A percentile compares a stretch with the other conserved stretches of the same genome.
Conservation (phyloP, 352 stramenopile genomes). For the Pythium grandisporangium region DNA sequence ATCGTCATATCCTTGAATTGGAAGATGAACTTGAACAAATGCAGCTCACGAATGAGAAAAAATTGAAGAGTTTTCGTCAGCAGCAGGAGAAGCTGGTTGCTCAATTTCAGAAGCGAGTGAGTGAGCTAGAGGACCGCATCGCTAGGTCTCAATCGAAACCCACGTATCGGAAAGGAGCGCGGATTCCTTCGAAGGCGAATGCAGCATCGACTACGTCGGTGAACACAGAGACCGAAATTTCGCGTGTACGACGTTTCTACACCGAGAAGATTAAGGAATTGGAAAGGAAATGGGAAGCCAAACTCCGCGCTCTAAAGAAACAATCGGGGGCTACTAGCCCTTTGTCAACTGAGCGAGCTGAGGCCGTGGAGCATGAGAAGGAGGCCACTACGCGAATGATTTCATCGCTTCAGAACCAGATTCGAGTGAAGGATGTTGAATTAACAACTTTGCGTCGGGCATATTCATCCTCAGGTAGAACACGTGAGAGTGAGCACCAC, state of each 20-base stretch:
- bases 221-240: constrained; percentile 30
- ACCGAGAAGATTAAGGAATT: constrained; percentile 66
- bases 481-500: neutral
- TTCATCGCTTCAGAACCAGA: constrained; percentile 21
- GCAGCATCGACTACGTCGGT: no score
- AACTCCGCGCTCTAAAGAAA: constrained; percentile 48
- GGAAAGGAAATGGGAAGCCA: constrained; percentile 64
- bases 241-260: constrained; percentile 64
- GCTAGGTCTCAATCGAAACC: constrained; percentile 3
- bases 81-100: constrained; percentile 71
- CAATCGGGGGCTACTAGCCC: no score
- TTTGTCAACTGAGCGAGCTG: no score
- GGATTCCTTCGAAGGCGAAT: constrained; percentile 6
- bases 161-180: neutral
- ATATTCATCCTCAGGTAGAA: neutral
- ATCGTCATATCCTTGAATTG: constrained; percentile 28
- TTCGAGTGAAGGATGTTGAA: constrained; percentile 9
- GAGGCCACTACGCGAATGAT: no score
- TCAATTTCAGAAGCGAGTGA: constrained; percentile 58
- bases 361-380: neutral
- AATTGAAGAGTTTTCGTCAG: constrained; percentile 60
- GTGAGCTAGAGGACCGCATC: constrained; percentile 36
- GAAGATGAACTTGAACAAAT: constrained; percentile 36
- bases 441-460: constrained; percentile 8
- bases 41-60: constrained; percentile 41